These are phyloP conservation scores for Lipomyces kockii DNA, from an alignment of 805 yeast species.

Conservation along the genomic window DNA sequence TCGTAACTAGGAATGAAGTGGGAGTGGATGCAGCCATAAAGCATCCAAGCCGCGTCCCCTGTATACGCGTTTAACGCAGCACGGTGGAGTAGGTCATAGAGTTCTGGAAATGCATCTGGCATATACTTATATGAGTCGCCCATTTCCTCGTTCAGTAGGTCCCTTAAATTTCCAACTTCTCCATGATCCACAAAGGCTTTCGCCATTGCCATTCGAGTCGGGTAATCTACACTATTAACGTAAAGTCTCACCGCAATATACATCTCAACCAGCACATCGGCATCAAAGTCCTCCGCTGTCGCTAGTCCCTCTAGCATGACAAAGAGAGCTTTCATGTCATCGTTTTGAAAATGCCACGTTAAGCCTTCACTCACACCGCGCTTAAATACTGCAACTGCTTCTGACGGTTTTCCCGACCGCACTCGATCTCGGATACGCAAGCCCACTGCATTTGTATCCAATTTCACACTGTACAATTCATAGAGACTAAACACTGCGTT, in stretches of 20 bases:
- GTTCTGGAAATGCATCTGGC: constrained; percentile 44
- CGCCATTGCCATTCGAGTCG: constrained; percentile 49
- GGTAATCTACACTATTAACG: constrained; percentile 48
- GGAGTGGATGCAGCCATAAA: constrained; percentile 61
- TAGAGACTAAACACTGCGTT: constrained; percentile 21
- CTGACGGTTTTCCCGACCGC: constrained; percentile 17
- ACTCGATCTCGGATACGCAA: constrained; percentile 36
- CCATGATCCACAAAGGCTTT: constrained; percentile 46
- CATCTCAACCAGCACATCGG: constrained; percentile 38
- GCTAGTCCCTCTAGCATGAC: constrained; percentile 33
- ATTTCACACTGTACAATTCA: constrained; percentile 4
- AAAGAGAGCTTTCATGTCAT: constrained; percentile 37
- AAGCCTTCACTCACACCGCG: constrained; percentile 31
- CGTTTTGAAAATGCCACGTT: constrained; percentile 36
- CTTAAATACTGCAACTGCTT: constrained; percentile 32
- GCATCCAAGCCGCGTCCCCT: constrained; percentile 57
- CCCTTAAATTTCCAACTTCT: constrained; percentile 50
- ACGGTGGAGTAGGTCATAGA: constrained; percentile 52
- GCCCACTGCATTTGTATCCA: constrained; percentile 27
- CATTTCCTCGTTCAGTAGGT: constrained; percentile 52
- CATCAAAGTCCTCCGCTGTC: constrained; percentile 23
- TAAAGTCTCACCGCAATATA: constrained; percentile 53
- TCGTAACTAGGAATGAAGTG: constrained; percentile 63
- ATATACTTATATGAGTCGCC: constrained; percentile 37
- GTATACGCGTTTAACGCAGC: constrained; percentile 50